phyloP scores from a whole-genome alignment of 441 rosid genomes.

The Euphorbia celastroides region DNA sequence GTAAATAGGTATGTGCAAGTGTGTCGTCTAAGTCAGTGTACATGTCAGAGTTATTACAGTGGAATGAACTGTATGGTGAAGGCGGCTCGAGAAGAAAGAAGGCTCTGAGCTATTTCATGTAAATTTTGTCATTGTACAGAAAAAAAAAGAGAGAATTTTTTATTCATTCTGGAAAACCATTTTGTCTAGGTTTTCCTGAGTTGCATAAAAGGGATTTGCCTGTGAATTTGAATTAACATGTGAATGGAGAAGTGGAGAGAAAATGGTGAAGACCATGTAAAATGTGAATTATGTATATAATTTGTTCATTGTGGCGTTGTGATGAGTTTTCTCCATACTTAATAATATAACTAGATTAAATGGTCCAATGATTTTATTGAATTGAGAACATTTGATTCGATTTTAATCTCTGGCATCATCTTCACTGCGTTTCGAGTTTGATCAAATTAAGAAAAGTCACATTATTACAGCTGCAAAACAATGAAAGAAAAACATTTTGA shows the following conservation, averaged over 20 bases:
- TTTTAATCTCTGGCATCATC: too few relatives aligned
- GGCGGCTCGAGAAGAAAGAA: constrained; percentile 87
- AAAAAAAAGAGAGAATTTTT: constrained; percentile 14
- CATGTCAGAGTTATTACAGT: constrained; percentile 85
- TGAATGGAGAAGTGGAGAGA: background rate
- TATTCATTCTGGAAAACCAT: constrained; percentile 26
- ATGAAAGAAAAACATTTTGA: background rate
- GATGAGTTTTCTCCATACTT: too few relatives aligned
- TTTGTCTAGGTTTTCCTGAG: constrained; percentile 40
- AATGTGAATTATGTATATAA: constrained; percentile 22
- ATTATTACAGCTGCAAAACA: background rate
- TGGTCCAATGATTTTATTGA: too few relatives aligned
- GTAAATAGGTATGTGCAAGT: constrained; percentile 75
- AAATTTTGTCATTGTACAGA: constrained; percentile 39
- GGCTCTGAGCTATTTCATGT: constrained; percentile 93
- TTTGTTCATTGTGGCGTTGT: constrained; percentile 16
- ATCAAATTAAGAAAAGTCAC: background rate
- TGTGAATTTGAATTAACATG: constrained; percentile 17
- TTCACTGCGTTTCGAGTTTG: too few relatives aligned
- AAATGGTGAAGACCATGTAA: background rate
- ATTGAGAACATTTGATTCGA: background rate
- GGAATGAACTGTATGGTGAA: constrained; percentile 93
- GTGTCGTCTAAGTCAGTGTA: constrained; percentile 86
- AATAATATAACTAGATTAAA: too few relatives aligned
- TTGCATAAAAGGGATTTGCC: constrained; percentile 19